phyloP scores from a whole-genome alignment of 1,139 yeast species.

The Yamadazyma atlantica region DNA sequence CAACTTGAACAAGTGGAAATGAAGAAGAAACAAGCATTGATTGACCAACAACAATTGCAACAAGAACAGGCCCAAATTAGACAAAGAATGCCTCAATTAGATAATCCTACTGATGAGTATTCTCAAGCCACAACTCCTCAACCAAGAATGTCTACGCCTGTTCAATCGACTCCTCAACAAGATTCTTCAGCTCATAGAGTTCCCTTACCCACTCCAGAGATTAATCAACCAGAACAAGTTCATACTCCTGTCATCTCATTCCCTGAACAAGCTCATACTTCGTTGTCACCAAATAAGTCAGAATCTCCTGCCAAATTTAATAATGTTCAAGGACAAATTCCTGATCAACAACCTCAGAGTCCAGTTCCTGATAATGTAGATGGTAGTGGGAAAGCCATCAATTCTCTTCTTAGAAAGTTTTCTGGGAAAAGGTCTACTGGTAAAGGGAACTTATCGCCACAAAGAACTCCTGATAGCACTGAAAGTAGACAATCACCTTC shows the following conservation, averaged over 20 bases:
- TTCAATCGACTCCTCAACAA: constrained; percentile 4
- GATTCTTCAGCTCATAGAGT: background rate
- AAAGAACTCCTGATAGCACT: constrained; percentile 15
- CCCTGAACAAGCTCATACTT: constrained; percentile 73
- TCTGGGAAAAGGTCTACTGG: constrained; percentile 37
- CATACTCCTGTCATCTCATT: constrained; percentile 34
- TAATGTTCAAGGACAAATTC: constrained; percentile 16
- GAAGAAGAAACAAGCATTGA: constrained; percentile 16
- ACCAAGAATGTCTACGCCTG: constrained; percentile 11
- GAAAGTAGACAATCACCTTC: constrained; percentile 13
- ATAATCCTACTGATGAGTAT: constrained; percentile 10
- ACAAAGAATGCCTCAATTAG: constrained; percentile 10
- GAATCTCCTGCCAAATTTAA: constrained; percentile 5
- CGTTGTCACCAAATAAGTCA: constrained; percentile 21
- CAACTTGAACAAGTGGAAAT: constrained; percentile 25
- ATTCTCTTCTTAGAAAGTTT: constrained; percentile 39
- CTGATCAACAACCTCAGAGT: constrained; percentile 38
- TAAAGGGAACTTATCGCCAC: constrained; percentile 16
- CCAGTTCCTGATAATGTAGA: constrained; percentile 34
- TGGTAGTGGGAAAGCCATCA: constrained; percentile 34
- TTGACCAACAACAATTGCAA: constrained; percentile 7
- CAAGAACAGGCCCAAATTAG: constrained; percentile 9
- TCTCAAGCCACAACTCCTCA: constrained; percentile 17
- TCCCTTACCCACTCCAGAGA: constrained; percentile 1
- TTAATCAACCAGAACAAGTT: too few species aligned